phyloP scores from a whole-genome alignment of 108 stramenopile genomes.

The Chaetoceros muelleri region DNA sequence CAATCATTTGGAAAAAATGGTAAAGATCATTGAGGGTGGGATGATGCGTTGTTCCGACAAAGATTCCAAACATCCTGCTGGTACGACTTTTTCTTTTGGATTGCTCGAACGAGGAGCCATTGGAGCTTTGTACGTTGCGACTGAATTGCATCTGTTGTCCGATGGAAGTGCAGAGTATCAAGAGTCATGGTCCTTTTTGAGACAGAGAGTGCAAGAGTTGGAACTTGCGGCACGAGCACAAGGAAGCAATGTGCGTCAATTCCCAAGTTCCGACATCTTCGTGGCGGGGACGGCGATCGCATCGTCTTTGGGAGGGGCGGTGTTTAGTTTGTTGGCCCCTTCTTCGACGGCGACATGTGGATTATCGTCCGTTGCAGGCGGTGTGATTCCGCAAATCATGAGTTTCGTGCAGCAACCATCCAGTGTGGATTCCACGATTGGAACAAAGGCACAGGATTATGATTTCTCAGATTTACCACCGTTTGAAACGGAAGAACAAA shows the following conservation, averaged over 20 bases:
- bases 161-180: slow-evolving; percentile 25
- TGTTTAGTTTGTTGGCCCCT: slow-evolving; percentile 44
- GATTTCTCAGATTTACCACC: not conserved
- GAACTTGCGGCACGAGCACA: slow-evolving; percentile 15
- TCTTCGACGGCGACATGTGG: slow-evolving; percentile 13
- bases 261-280: slow-evolving; percentile 22
- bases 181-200: slow-evolving; percentile 60
- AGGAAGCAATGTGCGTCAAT: slow-evolving; percentile 4
- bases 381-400: not conserved
- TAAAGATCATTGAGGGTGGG: slow-evolving; percentile 31
- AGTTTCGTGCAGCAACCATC: not conserved
- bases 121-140: slow-evolving; percentile 60
- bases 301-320: slow-evolving; percentile 46
- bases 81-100: slow-evolving; percentile 9
- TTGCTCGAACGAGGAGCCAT: slow-evolving; percentile 31
- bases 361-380: not conserved
- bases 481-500: not conserved
- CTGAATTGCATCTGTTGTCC: slow-evolving; percentile 69
- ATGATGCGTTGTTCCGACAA: not conserved
- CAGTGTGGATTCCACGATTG: not conserved
- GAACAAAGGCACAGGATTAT: not conserved
- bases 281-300: slow-evolving; percentile 40
- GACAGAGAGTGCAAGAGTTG: slow-evolving; percentile 40
- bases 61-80: too few relatives aligned
- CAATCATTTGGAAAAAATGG: slow-evolving; percentile 44